These are phyloP conservation scores for Tympanopsis confertula DNA, from an alignment of 2,329 filamentous ascomycete genomes.

Conservation along the genomic window DNA sequence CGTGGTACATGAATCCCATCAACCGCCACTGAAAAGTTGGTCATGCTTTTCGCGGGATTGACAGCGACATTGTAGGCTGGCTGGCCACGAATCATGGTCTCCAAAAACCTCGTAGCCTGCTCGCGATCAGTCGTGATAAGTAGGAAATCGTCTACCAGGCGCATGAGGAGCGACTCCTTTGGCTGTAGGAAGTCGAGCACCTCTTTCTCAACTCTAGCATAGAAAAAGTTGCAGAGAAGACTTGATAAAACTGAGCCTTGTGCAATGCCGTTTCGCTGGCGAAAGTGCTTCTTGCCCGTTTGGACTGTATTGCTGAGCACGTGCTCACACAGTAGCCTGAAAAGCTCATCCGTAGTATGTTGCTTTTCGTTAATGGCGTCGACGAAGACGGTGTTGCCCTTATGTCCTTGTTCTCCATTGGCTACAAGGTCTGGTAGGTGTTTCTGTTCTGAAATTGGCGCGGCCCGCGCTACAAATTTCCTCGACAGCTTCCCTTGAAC, in stretches of 20 bases:
- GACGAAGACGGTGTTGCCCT: background rate
- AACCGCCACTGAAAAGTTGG: slow-evolving; percentile 44
- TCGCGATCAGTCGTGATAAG: slow-evolving; percentile 41
- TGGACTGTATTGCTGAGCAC: slow-evolving; percentile 50
- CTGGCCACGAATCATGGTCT: slow-evolving; percentile 46
- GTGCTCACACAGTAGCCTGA: slow-evolving; percentile 48
- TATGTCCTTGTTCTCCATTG: slow-evolving; percentile 6
- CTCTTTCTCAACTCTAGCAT: slow-evolving; percentile 48
- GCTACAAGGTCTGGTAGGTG: background rate
- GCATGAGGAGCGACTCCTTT: slow-evolving; percentile 36
- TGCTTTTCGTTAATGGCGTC: background rate
- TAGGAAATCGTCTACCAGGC: slow-evolving; percentile 56
- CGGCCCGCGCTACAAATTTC: slow-evolving; percentile 2
- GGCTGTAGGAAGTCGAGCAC: slow-evolving; percentile 38
- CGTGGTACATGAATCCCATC: slow-evolving; percentile 29
- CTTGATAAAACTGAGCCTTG: slow-evolving; percentile 57
- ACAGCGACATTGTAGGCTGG: slow-evolving; percentile 47
- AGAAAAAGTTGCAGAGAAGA: slow-evolving; percentile 58
- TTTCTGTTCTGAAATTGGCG: background rate
- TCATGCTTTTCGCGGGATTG: slow-evolving; percentile 46
- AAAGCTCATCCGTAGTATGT: slow-evolving; percentile 26
- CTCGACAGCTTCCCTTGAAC: slow-evolving; percentile 4
- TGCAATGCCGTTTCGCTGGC: slow-evolving; percentile 53
- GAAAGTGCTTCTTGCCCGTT: slow-evolving; percentile 49
- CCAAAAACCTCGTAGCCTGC: slow-evolving; percentile 42